Base-by-base conservation (phyloP, 768 basidiomycete genomes). In the Pleurotus eryngii region DNA sequence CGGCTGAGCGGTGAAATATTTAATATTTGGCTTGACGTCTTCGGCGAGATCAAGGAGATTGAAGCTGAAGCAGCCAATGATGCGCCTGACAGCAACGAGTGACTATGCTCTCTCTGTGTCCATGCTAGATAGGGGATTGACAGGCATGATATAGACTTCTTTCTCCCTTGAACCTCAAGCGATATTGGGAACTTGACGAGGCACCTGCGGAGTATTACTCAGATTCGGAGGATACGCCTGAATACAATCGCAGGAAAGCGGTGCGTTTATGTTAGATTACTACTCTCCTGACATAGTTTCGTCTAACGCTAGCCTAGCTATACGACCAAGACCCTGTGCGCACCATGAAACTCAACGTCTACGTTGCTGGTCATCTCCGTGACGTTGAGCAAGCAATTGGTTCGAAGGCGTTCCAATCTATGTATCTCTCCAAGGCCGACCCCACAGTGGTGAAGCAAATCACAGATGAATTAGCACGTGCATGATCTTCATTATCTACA, bases 1-100 rank as follows among this genome's bases (percentile, higher is more conserved):
- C 81, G 89, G 17, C 72, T 96, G 22, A 78, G 83, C 12, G 80
- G 77, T 3, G 93, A 95, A 63, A 83, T 92, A 22, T 90, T 91
- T 69, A 89, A 91, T 64, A 71, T 94, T 26, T 96, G 93, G 93
- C 73, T 89, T 39, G 93, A 95, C 60, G 93, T 95, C 4, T 85
- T 95, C 54, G 89, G 87, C 12, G 92, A 95, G 67, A 78, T 95
- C 50, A 89, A 86, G 65, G 94, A 95, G 70, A 84, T 84, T 6
- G 73, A 77, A 61, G 73, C 71, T 14, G 64, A 66, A 40, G 58
- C 63, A 18, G 61, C 59, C 12, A 59, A 59, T 7, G 65, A 62
- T 20, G 65, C 67, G 26, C 68, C 72, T 47, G 74, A 75, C 15
- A 74, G 73, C 59, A 69, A 68, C n/a, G 65, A 66, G 77, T 73